Conservation (phyloP, 257 asterid species). For the Henckelia pumila region DNA sequence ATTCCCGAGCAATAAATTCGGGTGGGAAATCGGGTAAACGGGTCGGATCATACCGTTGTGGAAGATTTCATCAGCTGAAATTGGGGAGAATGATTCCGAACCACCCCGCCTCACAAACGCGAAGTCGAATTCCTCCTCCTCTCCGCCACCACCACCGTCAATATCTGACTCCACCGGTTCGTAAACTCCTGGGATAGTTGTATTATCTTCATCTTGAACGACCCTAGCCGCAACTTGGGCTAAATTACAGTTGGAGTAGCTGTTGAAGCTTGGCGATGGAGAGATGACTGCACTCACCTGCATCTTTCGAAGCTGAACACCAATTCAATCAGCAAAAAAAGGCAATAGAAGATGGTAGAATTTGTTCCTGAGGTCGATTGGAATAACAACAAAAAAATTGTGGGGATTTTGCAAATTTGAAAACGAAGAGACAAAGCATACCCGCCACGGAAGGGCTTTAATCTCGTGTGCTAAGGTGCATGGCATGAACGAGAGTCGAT, state of each 20-base stretch:
- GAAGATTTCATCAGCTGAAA: slow-evolving; percentile 30
- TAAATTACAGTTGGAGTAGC: slow-evolving; percentile 25
- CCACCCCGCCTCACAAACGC: slow-evolving; percentile 13
- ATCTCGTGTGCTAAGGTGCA: background rate
- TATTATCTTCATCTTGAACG: slow-evolving; percentile 17
- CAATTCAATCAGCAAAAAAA: background rate
- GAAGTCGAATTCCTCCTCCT: slow-evolving; percentile 22
- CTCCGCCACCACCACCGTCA: background rate
- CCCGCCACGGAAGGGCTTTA: background rate
- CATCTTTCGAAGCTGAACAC: slow-evolving; percentile 14
- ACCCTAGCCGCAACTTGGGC: slow-evolving; percentile 40
- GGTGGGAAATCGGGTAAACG: slow-evolving; percentile 15
- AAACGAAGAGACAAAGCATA: background rate
- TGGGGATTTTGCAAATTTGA: background rate
- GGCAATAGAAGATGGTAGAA: no score
- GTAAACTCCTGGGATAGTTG: background rate
- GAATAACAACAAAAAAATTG: background rate
- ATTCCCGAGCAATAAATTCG: background rate
- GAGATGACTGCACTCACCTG: slow-evolving; percentile 16
- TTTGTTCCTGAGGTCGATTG: background rate
- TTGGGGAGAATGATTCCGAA: slow-evolving; percentile 1
- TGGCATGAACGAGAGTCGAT: no score
- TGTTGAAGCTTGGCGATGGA: slow-evolving; percentile 28
- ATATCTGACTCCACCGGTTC: background rate
- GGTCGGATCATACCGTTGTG: slow-evolving; percentile 25